Conservation (phyloP, 2,329 filamentous ascomycete species). For the Pezicula neosporulosa region DNA sequence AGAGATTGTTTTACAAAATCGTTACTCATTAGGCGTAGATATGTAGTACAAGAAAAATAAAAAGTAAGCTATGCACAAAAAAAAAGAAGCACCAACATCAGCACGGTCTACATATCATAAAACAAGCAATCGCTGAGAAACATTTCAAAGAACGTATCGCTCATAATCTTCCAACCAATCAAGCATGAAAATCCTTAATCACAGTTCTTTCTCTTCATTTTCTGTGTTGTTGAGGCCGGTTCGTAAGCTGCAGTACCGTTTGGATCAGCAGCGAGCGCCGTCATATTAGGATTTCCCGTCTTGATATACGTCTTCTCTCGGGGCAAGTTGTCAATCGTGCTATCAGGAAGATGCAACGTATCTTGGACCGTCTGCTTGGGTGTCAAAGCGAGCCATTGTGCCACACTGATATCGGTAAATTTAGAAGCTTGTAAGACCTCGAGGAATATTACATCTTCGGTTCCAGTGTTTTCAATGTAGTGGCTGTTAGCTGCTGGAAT, state of each 20-base stretch:
- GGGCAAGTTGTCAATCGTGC: conserved; percentile 33
- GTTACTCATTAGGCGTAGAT: too few species aligned
- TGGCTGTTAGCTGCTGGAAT: conserved; percentile 52
- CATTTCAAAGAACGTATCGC: too few species aligned
- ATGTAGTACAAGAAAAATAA: too few species aligned
- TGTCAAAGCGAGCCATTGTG: conserved; percentile 52
- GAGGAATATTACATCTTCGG: conserved; percentile 54
- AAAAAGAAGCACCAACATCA: too few species aligned
- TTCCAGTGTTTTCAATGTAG: conserved; percentile 59
- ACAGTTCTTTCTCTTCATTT: not conserved
- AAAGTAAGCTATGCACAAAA: too few species aligned
- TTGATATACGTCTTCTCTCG: conserved; percentile 40
- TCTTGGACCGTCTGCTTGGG: conserved; percentile 19
- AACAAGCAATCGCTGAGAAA: too few species aligned
- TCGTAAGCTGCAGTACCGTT: conserved; percentile 16
- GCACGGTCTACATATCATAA: too few species aligned
- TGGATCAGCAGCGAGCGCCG: conserved; percentile 14
- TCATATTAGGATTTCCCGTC: conserved; percentile 31
- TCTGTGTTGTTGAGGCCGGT: not conserved
- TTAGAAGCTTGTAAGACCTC: conserved; percentile 49
- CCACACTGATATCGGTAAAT: conserved; percentile 46
- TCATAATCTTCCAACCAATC: too few species aligned
- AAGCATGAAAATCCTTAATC: too few species aligned
- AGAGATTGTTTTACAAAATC: too few species aligned
- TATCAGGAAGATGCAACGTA: conserved; percentile 31